phyloP scores from a whole-genome alignment of 2,329 filamentous ascomycete species.

The Colletotrichum sp. region DNA sequence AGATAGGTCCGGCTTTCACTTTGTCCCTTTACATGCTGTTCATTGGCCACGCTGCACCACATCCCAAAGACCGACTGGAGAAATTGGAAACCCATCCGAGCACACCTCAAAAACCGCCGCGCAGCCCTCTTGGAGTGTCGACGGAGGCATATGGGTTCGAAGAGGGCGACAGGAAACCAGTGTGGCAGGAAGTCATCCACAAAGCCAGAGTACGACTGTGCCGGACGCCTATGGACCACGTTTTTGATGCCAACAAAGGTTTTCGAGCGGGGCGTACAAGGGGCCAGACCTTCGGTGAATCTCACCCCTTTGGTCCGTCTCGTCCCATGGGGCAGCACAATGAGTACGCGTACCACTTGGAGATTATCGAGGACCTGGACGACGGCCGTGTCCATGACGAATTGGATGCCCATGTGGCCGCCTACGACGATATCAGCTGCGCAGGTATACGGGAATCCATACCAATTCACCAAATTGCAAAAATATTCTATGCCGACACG shows the following conservation, averaged over 20 bases:
- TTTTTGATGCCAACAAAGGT: conserved; percentile 46
- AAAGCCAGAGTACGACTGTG: conserved; percentile 86
- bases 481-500: conserved; percentile 92
- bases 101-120: not conserved
- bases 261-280: conserved; percentile 27
- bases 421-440: conserved; percentile 45
- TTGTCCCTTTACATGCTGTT: conserved; percentile 97
- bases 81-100: not conserved
- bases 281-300: not conserved
- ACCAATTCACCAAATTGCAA: conserved; percentile 71
- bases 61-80: not conserved
- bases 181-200: conserved; percentile 97
- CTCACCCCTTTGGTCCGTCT: not conserved
- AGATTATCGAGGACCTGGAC: conserved; percentile 81
- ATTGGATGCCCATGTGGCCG: conserved; percentile 30
- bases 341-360: conserved; percentile 78
- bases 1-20: conserved; percentile 87
- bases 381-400: conserved; percentile 60
- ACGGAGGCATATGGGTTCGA: conserved; percentile 49
- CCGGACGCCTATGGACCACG: conserved; percentile 63
- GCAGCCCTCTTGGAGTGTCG: not conserved
- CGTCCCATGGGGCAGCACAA: conserved; percentile 28
- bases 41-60: conserved; percentile 66
- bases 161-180: conserved; percentile 67
- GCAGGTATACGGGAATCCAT: conserved; percentile 59